Percentiles rank a stretch among this genome's conserved stretches.
phyloP scores from a whole-genome alignment of 148 eudicot genomes.

The Silene latifolia region DNA sequence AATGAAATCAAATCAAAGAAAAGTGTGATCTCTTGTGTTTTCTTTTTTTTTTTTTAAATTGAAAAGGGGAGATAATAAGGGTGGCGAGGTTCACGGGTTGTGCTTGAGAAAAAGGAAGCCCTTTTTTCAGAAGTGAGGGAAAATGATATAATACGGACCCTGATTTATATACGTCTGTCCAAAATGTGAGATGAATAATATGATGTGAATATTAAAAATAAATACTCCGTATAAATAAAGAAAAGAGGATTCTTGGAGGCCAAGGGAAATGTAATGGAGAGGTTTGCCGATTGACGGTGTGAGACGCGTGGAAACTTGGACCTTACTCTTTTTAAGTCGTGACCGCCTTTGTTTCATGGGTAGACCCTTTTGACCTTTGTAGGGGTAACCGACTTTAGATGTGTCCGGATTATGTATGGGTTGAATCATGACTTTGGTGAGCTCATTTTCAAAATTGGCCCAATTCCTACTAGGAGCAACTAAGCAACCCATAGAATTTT shows the following conservation, averaged over 20 bases:
- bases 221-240: too few species aligned
- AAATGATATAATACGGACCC: too few species aligned
- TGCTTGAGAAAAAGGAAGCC: constrained; percentile 10
- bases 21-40: neutral
- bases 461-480: too few species aligned
- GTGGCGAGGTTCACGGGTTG: constrained; percentile 25
- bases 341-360: neutral
- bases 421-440: too few species aligned
- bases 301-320: constrained; percentile 13
- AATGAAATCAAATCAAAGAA: neutral
- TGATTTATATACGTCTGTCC: too few species aligned
- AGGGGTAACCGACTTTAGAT: too few species aligned
- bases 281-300: neutral
- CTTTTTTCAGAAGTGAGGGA: too few species aligned
- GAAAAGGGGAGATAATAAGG: neutral
- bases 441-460: too few species aligned
- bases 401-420: too few species aligned
- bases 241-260: constrained; percentile 27
- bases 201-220: too few species aligned
- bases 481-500: too few species aligned
- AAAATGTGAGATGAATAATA: too few species aligned
- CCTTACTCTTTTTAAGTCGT: neutral
- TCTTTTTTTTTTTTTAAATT: neutral
- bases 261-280: constrained; percentile 17
- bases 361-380: neutral